A percentile compares a stretch with the other conserved stretches of the same genome.
phyloP scores from a whole-genome alignment of 139 green algal genomes.

The Mesotaenium endlicherianum region DNA sequence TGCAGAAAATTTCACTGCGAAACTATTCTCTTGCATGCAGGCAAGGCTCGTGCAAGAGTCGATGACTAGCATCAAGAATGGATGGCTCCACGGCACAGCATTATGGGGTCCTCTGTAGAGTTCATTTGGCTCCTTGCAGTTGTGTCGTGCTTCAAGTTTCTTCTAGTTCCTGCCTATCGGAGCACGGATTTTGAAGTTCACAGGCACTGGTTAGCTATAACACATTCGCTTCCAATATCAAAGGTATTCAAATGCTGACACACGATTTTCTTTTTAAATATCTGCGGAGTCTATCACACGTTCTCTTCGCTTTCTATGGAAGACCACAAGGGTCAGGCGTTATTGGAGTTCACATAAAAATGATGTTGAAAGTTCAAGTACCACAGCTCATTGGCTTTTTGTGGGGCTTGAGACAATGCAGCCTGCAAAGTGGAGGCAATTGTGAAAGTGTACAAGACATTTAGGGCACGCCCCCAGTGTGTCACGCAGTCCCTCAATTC shows the following conservation, averaged over 20 bases:
- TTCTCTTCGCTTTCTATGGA: neutral
- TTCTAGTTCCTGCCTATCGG: constrained; percentile 80
- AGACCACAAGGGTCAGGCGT: neutral
- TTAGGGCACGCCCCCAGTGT: too few relatives aligned
- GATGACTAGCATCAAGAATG: too few relatives aligned
- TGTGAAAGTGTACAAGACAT: too few relatives aligned
- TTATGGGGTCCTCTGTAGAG: too few relatives aligned
- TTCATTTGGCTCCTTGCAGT: constrained; percentile 23
- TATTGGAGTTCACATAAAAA: neutral
- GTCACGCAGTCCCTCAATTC: too few relatives aligned
- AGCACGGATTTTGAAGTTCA: constrained; percentile 96
- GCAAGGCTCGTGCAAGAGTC: too few relatives aligned
- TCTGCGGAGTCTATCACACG: neutral
- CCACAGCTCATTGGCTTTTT: neutral
- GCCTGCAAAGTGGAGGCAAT: too few relatives aligned
- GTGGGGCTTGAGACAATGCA: too few relatives aligned
- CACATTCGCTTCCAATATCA: constrained; percentile 63
- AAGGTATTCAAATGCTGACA: neutral
- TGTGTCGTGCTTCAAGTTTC: constrained; percentile 66
- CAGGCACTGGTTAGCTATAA: constrained; percentile 94
- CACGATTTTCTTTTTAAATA: neutral
- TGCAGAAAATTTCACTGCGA: too few relatives aligned
- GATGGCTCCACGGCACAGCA: too few relatives aligned
- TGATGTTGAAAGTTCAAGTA: neutral
- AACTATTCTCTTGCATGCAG: too few relatives aligned